Conservation (phyloP, 192 early-diverging fungal species). For the Geosiphon pyriformis region DNA sequence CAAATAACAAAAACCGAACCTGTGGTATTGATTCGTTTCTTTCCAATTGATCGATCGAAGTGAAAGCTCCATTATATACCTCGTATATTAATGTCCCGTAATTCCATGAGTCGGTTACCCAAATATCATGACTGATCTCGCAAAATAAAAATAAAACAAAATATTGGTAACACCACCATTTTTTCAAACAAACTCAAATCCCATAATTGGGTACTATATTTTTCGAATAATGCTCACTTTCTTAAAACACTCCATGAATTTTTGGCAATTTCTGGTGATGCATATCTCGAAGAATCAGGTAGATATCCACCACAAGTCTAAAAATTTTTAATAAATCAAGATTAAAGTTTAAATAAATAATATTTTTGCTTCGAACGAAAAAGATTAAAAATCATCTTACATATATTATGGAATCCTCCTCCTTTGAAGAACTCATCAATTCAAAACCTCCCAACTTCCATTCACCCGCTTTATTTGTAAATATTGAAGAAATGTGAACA, state of each 20-base stretch:
- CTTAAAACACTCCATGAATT: conserved; percentile 54
- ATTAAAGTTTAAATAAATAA: conserved; percentile 21
- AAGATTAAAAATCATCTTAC: conserved; percentile 26
- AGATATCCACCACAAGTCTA: conserved; percentile 61
- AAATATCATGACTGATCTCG: conserved; percentile 32
- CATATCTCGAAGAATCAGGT: conserved; percentile 61
- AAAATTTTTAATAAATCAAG: not conserved
- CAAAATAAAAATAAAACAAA: conserved; percentile 2
- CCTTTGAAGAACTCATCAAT: conserved; percentile 61
- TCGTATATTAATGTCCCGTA: conserved; percentile 80
- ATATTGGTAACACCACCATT: not conserved
- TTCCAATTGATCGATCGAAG: conserved; percentile 42
- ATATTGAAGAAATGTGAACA: conserved; percentile 72
- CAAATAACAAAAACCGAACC: conserved; percentile 15
- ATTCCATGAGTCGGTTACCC: conserved; percentile 76
- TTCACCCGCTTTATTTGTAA: conserved; percentile 86
- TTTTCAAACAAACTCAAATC: not conserved
- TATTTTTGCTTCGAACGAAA: not conserved
- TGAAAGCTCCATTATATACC: conserved; percentile 64
- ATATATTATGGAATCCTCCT: conserved; percentile 59
- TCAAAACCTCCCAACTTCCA: conserved; percentile 95
- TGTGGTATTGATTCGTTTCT: conserved; percentile 56
- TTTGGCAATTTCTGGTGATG: conserved; percentile 66
- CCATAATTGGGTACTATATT: not conserved
- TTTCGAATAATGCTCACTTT: conserved; percentile 40